Conservation (phyloP, 257 asterid species). For the Solanum ossicruentum region DNA sequence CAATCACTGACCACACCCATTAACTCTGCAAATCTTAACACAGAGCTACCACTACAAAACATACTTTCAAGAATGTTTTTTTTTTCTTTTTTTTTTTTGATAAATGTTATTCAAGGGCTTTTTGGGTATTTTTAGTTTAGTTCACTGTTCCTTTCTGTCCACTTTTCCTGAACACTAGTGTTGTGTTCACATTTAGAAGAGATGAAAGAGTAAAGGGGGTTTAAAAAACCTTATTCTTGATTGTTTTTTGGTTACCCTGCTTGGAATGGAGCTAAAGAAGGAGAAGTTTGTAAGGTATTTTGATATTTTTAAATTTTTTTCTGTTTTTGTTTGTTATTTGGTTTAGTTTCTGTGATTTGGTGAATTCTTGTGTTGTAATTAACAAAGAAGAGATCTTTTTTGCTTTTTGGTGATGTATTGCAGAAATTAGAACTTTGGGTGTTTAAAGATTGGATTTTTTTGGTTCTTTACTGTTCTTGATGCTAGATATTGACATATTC, state of each 20-base stretch:
- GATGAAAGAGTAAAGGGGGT: neutral
- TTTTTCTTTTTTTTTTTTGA: too few relatives aligned
- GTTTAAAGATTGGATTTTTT: neutral
- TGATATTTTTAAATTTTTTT: neutral
- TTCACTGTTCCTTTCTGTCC: neutral
- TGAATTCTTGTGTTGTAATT: neutral
- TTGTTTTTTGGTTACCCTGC: neutral
- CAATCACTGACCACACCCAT: neutral
- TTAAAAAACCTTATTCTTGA: neutral
- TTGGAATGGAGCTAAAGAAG: constrained; percentile 47
- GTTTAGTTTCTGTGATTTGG: neutral
- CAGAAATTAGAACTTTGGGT: neutral
- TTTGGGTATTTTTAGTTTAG: neutral
- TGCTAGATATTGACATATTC: neutral
- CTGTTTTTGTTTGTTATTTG: neutral
- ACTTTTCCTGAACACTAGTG: neutral
- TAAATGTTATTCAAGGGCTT: neutral
- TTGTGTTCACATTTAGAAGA: neutral
- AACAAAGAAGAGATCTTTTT: constrained; percentile 1
- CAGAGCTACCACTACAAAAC: neutral
- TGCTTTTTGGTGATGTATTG: neutral
- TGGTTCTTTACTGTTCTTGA: neutral
- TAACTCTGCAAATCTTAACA: neutral
- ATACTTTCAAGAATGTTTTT: constrained; percentile 3
- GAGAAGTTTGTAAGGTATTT: constrained; percentile 77